Conservation (phyloP, 2,329 filamentous ascomycete species). For the Phoma sp. region DNA sequence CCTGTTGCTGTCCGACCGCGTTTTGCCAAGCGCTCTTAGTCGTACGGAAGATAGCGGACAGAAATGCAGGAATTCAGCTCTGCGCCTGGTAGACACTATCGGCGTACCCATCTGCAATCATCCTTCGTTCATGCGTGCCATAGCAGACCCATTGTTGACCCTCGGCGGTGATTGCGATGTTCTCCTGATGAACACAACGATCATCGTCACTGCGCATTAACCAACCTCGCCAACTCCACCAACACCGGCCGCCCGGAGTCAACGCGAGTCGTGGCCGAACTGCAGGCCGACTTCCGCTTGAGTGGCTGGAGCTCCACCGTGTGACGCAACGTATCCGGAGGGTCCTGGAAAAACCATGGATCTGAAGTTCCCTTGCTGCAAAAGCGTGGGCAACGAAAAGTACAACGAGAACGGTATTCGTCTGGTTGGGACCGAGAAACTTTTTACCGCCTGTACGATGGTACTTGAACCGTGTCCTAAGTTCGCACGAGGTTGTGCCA, state of each 20-base stretch:
- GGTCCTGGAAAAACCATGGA: background rate
- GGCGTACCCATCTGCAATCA: slow-evolving; percentile 3
- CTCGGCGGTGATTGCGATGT: slow-evolving; percentile 22
- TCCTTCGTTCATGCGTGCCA: slow-evolving; percentile 14
- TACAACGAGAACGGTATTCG: slow-evolving; percentile 22
- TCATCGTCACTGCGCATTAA: slow-evolving; percentile 16
- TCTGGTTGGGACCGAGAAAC: slow-evolving; percentile 6
- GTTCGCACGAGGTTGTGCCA: slow-evolving; percentile 18
- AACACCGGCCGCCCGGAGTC: slow-evolving; percentile 7
- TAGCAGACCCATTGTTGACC: slow-evolving; percentile 9
- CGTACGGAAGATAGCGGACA: background rate
- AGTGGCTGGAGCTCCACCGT: slow-evolving; percentile 15
- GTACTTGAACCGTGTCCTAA: slow-evolving; percentile 8
- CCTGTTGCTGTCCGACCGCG: slow-evolving; percentile 21
- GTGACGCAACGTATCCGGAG: slow-evolving; percentile 4
- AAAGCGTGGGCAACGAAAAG: slow-evolving; percentile 4
- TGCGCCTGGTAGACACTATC: too few relatives aligned
- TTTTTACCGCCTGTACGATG: slow-evolving; percentile 14
- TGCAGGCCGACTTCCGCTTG: slow-evolving; percentile 7
- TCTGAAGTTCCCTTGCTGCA: slow-evolving; percentile 3
- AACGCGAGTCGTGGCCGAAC: slow-evolving; percentile 11
- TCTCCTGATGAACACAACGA: slow-evolving; percentile 19
- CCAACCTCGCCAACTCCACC: slow-evolving; percentile 11
- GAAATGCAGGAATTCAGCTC: background rate
- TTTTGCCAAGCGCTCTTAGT: background rate